Percentiles rank a stretch among this genome's conserved stretches.
Conservation (phyloP, 2,329 filamentous ascomycete species). For the Botrytis tulipae region DNA sequence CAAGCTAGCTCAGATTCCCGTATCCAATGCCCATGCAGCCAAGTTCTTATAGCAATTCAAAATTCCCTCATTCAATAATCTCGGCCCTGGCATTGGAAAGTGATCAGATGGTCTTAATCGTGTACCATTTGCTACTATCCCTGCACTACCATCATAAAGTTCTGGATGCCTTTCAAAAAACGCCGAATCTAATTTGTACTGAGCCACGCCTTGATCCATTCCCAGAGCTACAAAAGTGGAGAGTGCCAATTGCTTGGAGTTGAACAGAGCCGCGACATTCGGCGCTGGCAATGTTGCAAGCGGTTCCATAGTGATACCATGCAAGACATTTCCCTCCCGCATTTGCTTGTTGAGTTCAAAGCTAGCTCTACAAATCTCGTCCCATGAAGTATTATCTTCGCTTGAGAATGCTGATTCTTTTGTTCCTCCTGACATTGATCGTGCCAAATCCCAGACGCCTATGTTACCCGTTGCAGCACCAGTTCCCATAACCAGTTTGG, state of each 20-base stretch:
- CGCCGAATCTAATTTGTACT: slow-evolving; percentile 11
- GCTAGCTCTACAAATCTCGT: slow-evolving; percentile 8
- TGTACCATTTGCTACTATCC: slow-evolving; percentile 8
- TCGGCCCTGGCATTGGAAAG: not conserved
- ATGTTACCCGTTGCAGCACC: slow-evolving; percentile 3
- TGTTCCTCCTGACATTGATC: not conserved
- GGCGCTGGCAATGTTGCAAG: slow-evolving; percentile 8
- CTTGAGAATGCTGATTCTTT: not conserved
- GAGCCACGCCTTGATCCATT: not conserved
- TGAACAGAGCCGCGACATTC: slow-evolving; percentile 5
- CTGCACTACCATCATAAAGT: slow-evolving; percentile 10
- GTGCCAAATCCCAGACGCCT: slow-evolving; percentile 12
- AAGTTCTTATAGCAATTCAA: not conserved
- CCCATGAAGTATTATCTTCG: not conserved
- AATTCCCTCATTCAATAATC: not conserved
- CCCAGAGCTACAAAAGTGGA: slow-evolving; percentile 5
- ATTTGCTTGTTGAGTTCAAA: slow-evolving; percentile 8
- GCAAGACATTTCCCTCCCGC: not conserved
- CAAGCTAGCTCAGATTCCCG: not conserved
- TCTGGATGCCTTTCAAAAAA: slow-evolving; percentile 20
- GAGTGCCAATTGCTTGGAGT: not conserved
- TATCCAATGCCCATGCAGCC: not conserved
- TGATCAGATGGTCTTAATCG: slow-evolving; percentile 3
- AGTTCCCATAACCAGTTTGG: slow-evolving; percentile 8
- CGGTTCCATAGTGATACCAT: not conserved